phyloP scores from a whole-genome alignment of 2,329 filamentous ascomycete species.

The Epichloe bromicola region DNA sequence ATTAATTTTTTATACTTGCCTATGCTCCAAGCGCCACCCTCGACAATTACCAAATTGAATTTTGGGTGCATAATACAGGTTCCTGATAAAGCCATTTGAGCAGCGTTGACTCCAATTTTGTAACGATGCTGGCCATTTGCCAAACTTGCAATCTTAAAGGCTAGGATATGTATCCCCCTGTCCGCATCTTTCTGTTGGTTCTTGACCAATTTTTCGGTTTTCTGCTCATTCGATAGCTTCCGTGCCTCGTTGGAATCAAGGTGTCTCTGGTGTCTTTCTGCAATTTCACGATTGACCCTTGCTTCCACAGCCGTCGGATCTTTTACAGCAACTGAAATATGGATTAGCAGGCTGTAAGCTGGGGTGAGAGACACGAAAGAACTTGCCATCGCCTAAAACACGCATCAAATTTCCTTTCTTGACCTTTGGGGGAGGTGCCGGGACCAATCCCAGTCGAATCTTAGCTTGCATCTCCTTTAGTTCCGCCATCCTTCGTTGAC shows the following conservation, averaged over 20 bases:
- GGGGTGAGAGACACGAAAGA: background rate
- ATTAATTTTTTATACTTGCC: constrained; percentile 90
- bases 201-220: constrained; percentile 64
- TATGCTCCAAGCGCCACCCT: constrained; percentile 76
- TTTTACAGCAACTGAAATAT: constrained; percentile 50
- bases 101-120: constrained; percentile 84
- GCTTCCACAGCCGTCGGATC: constrained; percentile 96
- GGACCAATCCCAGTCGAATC: constrained; percentile 78
- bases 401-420: constrained; percentile 98
- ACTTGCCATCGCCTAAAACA: constrained; percentile 69
- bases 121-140: constrained; percentile 88
- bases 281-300: constrained; percentile 84
- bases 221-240: constrained; percentile 78
- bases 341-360: background rate
- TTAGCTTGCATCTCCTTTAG: constrained; percentile 95
- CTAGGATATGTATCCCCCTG: constrained; percentile 72
- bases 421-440: constrained; percentile 90
- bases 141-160: constrained; percentile 83
- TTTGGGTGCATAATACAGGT: constrained; percentile 86
- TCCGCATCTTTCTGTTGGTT: constrained; percentile 83
- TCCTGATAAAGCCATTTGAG: constrained; percentile 75
- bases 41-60: constrained; percentile 80
- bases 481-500: constrained; percentile 82
- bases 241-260: constrained; percentile 68
- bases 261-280: constrained; percentile 70